These are phyloP conservation scores for Erodium chrysanthum DNA, from an alignment of 441 rosid species.

Conservation along the genomic window DNA sequence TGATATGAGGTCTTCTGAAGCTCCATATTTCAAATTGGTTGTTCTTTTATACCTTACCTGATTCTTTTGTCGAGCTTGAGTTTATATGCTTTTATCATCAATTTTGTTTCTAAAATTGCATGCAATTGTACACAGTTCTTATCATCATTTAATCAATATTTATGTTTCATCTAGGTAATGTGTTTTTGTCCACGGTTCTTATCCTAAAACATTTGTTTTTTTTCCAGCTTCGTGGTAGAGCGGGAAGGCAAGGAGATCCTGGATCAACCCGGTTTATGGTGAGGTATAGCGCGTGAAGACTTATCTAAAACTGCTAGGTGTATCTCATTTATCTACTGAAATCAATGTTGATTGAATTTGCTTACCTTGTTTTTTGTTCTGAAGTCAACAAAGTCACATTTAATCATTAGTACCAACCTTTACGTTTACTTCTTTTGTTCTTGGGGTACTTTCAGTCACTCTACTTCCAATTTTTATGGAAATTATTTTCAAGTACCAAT, in stretches of 20 bases:
- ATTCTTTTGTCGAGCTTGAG: too few species aligned
- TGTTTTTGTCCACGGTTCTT: constrained; percentile 12
- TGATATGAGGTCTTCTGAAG: too few species aligned
- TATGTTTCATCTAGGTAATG: neutral
- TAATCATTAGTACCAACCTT: neutral
- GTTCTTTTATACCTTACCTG: too few species aligned
- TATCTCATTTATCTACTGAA: constrained; percentile 5
- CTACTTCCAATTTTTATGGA: neutral
- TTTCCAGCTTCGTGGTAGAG: constrained; percentile 85
- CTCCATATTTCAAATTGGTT: too few species aligned
- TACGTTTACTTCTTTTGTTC: neutral
- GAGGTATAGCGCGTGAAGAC: constrained; percentile 42
- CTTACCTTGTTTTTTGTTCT: neutral
- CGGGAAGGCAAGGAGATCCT: constrained; percentile 98
- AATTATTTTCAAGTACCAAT: neutral
- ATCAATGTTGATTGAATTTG: constrained; percentile 1
- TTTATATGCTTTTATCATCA: too few species aligned
- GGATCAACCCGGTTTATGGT: constrained; percentile 97
- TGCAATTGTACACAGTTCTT: too few species aligned
- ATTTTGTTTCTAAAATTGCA: too few species aligned
- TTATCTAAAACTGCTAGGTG: constrained; percentile 16
- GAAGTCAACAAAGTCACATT: neutral
- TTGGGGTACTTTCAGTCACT: neutral
- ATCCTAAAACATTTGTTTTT: constrained; percentile 10
- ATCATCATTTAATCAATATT: too few species aligned